Base-by-base conservation (phyloP, 345 rosid genomes). In the Combretum micranthum region DNA sequence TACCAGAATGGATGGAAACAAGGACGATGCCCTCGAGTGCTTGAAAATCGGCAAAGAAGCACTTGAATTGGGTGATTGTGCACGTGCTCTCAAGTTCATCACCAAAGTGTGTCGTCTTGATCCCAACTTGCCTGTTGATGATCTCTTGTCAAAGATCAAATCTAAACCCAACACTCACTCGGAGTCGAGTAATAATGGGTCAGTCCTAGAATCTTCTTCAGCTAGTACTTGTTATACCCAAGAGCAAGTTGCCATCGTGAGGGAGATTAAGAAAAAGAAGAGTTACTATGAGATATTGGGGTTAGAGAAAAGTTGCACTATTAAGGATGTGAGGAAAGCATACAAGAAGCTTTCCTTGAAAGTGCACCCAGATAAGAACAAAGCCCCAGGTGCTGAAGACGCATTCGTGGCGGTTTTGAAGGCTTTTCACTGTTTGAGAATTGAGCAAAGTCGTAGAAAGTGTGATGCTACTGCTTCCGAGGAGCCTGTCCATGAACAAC, bases 371-470 rank as follows among this genome's bases (percentile, higher is more conserved):
- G 98, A 92, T 53, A 92, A 92, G 85, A 92, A 88, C 60, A 83
- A 72, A 43, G 95, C 97, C 47, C 98, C 97, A 0, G 98, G 97
- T 0, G 84, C 99, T 12, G 99, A 93, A 59, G 99, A 93, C 56
- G 87, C 92, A 3, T 93, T 89, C 65, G 89, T 87, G 65, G 65
- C 81, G 4, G 90, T 93, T 16, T 89, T 96, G 0, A 87, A 87
- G 63, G 92, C 99, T 4, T 93, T 93, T 71, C 97, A 89, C 69
- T 93, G 97, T 71, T 73, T 93, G 62, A 85, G 88, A 80, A 78
- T 74, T 50, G 89, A 75, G 12, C 96, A 83, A 63, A 71, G 64
- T 49, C 63, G 94, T 59, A 82, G 68, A 26, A 87, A 78, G 56
- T 93, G 89, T 50, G 96, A 93, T 43, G 42, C 87, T 0, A 73